Conservation (phyloP, 805 yeast genomes). For the Brettanomyces naardenensis region DNA sequence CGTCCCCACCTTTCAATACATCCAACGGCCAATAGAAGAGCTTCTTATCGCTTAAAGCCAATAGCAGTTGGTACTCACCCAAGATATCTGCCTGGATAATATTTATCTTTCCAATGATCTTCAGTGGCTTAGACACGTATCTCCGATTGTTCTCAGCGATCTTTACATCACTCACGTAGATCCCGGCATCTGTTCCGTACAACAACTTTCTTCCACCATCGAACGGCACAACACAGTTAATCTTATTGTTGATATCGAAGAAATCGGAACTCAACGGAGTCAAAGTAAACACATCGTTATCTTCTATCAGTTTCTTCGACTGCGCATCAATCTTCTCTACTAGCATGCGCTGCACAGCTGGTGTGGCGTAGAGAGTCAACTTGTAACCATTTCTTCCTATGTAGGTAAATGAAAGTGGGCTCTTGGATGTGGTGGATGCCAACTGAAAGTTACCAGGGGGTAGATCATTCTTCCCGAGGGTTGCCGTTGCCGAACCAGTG, state of each 20-base stretch:
- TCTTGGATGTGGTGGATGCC: conserved; percentile 25
- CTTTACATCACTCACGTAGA: conserved; percentile 70
- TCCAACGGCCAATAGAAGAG: conserved; percentile 75
- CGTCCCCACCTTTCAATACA: conserved; percentile 41
- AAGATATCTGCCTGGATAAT: conserved; percentile 86
- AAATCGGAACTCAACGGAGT: conserved; percentile 67
- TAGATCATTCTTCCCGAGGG: conserved; percentile 17
- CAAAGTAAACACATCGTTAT: conserved; percentile 72
- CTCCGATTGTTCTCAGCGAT: conserved; percentile 39
- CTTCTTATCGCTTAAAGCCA: conserved; percentile 76
- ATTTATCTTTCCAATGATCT: conserved; percentile 64
- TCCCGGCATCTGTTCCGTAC: conserved; percentile 89
- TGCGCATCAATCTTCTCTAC: conserved; percentile 74
- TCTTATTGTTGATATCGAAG: conserved; percentile 67
- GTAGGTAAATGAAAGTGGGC: conserved; percentile 44
- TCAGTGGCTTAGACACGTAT: conserved; percentile 63
- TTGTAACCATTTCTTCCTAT: conserved; percentile 50
- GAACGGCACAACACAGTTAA: conserved; percentile 87
- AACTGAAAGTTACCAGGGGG: conserved; percentile 12
- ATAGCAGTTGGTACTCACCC: conserved; percentile 80
- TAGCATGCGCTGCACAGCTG: conserved; percentile 68
- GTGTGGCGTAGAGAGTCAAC: conserved; percentile 44
- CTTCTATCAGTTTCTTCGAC: conserved; percentile 61
- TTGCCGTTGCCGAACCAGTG: conserved; percentile 24
- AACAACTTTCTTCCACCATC: conserved; percentile 89